These are phyloP conservation scores for Ceratobasidium sp. DNA, from an alignment of 1,284 basidiomycete genomes.

Conservation along the genomic window DNA sequence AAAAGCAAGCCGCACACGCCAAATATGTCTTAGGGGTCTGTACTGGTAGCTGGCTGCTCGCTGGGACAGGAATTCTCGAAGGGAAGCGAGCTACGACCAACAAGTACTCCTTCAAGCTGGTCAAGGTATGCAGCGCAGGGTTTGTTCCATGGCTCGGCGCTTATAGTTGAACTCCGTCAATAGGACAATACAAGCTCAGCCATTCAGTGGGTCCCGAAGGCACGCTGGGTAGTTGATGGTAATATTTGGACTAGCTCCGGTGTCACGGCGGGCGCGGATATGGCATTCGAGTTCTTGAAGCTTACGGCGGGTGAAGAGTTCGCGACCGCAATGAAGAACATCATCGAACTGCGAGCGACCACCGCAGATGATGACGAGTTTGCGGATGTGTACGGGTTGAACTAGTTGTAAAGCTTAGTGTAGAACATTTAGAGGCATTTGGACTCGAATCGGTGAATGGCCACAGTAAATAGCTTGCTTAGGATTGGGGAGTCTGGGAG, in stretches of 20 bases:
- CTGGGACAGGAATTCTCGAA: slow-evolving; percentile 44
- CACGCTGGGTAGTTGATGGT: slow-evolving; percentile 60
- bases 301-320: slow-evolving; percentile 17
- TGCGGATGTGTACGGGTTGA: slow-evolving; percentile 6
- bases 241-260: slow-evolving; percentile 61
- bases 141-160: not conserved
- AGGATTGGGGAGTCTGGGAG: too few relatives aligned
- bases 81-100: slow-evolving; percentile 48
- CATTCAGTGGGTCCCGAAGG: slow-evolving; percentile 56
- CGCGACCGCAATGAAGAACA: slow-evolving; percentile 11
- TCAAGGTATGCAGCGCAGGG: slow-evolving; percentile 7
- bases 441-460: too few relatives aligned
- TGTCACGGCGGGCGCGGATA: slow-evolving; percentile 59
- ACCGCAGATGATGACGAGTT: slow-evolving; percentile 38
- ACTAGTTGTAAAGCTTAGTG: not conserved
- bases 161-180: not conserved
- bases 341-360: slow-evolving; percentile 31
- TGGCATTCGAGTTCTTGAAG: slow-evolving; percentile 58
- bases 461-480: too few relatives aligned
- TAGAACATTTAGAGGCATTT: too few relatives aligned
- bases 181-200: slow-evolving; percentile 23
- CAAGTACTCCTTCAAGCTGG: slow-evolving; percentile 36
- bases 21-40: slow-evolving; percentile 46
- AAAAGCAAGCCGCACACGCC: slow-evolving; percentile 7
- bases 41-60: slow-evolving; percentile 46